Evolutionary conservation across 2,329 filamentous ascomycete species (phyloP).

Genomic region (Exophiala alcalophila): DNA sequence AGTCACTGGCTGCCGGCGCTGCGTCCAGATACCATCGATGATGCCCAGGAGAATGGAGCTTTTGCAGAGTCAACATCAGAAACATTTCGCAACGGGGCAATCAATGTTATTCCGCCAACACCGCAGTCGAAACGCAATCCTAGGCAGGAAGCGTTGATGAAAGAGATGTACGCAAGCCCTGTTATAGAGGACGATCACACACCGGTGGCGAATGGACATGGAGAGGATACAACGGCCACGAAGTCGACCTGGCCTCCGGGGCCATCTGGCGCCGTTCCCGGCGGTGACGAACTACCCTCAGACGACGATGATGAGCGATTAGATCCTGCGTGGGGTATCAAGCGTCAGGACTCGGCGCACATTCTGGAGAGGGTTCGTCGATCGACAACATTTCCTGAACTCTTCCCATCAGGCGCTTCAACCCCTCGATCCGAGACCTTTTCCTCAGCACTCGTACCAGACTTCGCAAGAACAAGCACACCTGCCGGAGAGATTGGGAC

Average conservation of each 20-base stretch:
- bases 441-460: background rate
- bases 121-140: constrained; percentile 2
- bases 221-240: background rate
- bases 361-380: constrained; percentile 27
- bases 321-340: constrained; percentile 31
- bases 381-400: constrained; percentile 27
- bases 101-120: constrained; percentile 12
- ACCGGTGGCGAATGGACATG: background rate
- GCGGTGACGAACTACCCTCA: constrained; percentile 22
- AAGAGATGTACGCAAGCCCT: background rate
- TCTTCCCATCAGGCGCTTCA: constrained; percentile 4
- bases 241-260: constrained; percentile 4
- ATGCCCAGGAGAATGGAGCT: background rate
- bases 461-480: constrained; percentile 1
- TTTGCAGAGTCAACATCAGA: constrained; percentile 3
- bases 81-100: background rate
- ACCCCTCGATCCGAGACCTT: background rate
- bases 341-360: constrained; percentile 22
- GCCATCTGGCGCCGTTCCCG: background rate
- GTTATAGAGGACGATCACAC: background rate
- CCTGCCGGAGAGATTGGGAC: background rate
- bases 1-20: constrained; percentile 57
- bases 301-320: constrained; percentile 26
- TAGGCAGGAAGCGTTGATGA: background rate
- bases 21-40: constrained; percentile 41